Evolutionary conservation across 768 basidiomycete species (phyloP).

Genomic region (Rhodotorula taiwanensis): DNA sequence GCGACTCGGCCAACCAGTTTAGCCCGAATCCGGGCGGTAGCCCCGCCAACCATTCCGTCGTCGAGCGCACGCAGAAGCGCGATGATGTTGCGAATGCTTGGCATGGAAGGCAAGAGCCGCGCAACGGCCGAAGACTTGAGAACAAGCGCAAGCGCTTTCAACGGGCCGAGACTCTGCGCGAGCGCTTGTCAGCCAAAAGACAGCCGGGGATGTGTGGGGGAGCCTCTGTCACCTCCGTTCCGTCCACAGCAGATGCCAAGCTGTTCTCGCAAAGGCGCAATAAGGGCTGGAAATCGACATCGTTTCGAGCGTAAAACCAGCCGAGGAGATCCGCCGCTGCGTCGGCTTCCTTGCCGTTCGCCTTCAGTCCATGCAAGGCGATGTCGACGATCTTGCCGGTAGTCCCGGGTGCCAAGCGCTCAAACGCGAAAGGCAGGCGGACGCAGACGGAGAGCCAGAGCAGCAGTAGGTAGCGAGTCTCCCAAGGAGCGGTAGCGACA

Average conservation of each 20-base stretch:
- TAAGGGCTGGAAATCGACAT: slow-evolving; percentile 13
- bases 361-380: slow-evolving; percentile 55
- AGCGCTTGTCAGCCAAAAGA: slow-evolving; percentile 53
- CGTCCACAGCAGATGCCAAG: too few species aligned
- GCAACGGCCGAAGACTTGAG: slow-evolving; percentile 43
- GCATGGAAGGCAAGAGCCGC: slow-evolving; percentile 21
- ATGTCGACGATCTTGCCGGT: slow-evolving; percentile 55
- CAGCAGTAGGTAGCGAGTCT: slow-evolving; percentile 71
- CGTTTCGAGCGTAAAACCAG: slow-evolving; percentile 59
- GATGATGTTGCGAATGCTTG: slow-evolving; percentile 50
- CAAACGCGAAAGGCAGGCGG: slow-evolving; percentile 86
- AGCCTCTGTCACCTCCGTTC: too few species aligned
- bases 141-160: slow-evolving; percentile 61
- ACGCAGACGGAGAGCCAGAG: slow-evolving; percentile 92
- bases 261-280: slow-evolving; percentile 1
- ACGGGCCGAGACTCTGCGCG: slow-evolving; percentile 59
- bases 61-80: slow-evolving; percentile 6
- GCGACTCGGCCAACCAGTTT: slow-evolving; percentile 64
- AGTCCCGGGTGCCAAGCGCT: slow-evolving; percentile 52
- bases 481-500: slow-evolving; percentile 51
- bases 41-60: slow-evolving; percentile 8
- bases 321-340: slow-evolving; percentile 74
- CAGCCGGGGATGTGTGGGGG: too few species aligned
- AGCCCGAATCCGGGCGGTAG: slow-evolving; percentile 58
- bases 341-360: slow-evolving; percentile 77